Base-by-base conservation (phyloP, 352 stramenopile genomes). In the Phytophthora crassamura region DNA sequence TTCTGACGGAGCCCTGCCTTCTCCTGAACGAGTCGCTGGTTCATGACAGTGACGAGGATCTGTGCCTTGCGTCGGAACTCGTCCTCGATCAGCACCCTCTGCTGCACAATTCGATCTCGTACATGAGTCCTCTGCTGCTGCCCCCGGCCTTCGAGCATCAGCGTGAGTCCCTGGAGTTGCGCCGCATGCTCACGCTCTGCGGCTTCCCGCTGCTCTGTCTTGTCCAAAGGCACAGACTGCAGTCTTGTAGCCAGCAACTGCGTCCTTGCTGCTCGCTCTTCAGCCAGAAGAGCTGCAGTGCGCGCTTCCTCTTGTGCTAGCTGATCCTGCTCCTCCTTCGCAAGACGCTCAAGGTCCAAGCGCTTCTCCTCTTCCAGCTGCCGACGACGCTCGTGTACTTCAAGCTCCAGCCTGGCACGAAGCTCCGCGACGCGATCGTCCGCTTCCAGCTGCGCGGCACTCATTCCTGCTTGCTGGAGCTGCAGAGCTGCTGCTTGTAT, bases 1-100 rank as follows among this genome's bases (percentile, higher is more conserved):
- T 88, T 88, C 9, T 64, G 53, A 8, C 30, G 54, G 32, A 91
- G 59, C 12, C 48, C 51, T n/a, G 82, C 69, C 35, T 84, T 87
- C 59, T 89, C 80, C 18, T 85, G 76, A 6, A 76, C 57, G 2
- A 91, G 46, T 2, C 72, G 68, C 42, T 89, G 72, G 52, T 75
- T 71, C 74, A 85, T 87, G 16, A 75, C 78, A 12, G 81, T 73
- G 5, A 64, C 59, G 25, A 87, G 67, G 11, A 81, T 74, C 40
- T 87, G 62, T 8, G 67, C 60, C 49, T 87, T 89, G 8, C 77
- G 75, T 1, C 64, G 47, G 30, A 72, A 88, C 43, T 89, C 82
- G 16, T 89, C 67, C 48, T 88, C 77, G n/a, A 89, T 33, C 48
- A 82, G 38, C 9, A 47, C 38, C 2, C 51, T 55, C 22, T 75